These are phyloP conservation scores for Fusarium dlaminii DNA, from an alignment of 2,329 filamentous ascomycete genomes.

Conservation along the genomic window DNA sequence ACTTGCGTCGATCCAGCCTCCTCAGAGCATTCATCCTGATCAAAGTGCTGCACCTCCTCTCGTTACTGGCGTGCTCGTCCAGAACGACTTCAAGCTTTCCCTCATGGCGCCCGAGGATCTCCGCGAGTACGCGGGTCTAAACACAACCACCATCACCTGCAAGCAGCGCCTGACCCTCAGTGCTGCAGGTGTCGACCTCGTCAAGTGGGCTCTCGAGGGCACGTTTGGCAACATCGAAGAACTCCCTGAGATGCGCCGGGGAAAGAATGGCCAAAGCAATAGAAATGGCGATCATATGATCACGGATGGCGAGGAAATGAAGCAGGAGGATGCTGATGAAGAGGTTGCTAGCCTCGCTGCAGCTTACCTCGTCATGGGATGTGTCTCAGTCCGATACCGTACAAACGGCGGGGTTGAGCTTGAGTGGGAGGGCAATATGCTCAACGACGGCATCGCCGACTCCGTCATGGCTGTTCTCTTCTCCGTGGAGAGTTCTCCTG, in stretches of 20 bases:
- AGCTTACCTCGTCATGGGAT: slow-evolving; percentile 85
- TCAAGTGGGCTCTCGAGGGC: slow-evolving; percentile 92
- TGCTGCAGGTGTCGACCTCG: slow-evolving; percentile 88
- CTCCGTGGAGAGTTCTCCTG: slow-evolving; percentile 91
- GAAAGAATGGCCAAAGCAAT: slow-evolving; percentile 43
- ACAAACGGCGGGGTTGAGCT: slow-evolving; percentile 84
- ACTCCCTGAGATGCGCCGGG: slow-evolving; percentile 63
- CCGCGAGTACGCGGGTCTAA: slow-evolving; percentile 95
- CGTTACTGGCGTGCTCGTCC: slow-evolving; percentile 90
- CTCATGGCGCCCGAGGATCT: slow-evolving; percentile 97
- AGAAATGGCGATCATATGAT: slow-evolving; percentile 51
- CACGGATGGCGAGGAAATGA: slow-evolving; percentile 45
- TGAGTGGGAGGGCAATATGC: slow-evolving; percentile 97
- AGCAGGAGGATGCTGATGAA: slow-evolving; percentile 69
- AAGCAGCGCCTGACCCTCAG: slow-evolving; percentile 89
- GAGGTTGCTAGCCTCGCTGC: slow-evolving; percentile 66
- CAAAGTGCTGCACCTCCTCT: slow-evolving; percentile 57
- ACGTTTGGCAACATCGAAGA: slow-evolving; percentile 90
- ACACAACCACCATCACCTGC: slow-evolving; percentile 92
- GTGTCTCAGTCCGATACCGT: slow-evolving; percentile 82
- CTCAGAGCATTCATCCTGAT: slow-evolving; percentile 49
- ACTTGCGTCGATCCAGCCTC: slow-evolving; percentile 82
- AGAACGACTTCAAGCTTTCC: slow-evolving; percentile 97
- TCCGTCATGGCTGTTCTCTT: slow-evolving; percentile 93
- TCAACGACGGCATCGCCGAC: slow-evolving; percentile 98